Conservation (phyloP, 2,329 filamentous ascomycete species). For the Pestalotiopsis sp. region DNA sequence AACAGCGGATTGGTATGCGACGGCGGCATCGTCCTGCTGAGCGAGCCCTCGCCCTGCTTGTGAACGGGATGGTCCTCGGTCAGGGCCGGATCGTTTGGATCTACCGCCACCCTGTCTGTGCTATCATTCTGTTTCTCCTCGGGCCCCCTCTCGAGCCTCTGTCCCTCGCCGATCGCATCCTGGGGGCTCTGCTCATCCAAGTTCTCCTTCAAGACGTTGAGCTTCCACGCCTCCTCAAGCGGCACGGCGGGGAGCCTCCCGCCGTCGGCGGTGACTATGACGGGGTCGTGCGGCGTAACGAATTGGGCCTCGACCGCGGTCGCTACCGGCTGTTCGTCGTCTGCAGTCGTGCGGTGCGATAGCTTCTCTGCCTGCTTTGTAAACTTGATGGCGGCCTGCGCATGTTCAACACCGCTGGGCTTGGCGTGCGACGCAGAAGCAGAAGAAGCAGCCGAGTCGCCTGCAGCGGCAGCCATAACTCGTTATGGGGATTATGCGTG, state of each 20-base stretch:
- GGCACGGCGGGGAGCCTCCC: constrained; percentile 69
- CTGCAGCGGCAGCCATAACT: constrained; percentile 21
- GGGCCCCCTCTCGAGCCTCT: constrained; percentile 31
- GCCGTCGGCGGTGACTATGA: constrained; percentile 70
- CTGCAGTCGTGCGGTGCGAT: constrained; percentile 39
- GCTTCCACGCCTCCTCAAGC: constrained; percentile 67
- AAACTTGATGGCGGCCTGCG: constrained; percentile 55
- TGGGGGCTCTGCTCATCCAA: constrained; percentile 31
- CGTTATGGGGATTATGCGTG: background rate
- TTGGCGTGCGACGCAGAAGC: constrained; percentile 12
- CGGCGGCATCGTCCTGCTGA: constrained; percentile 56
- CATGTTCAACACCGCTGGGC: constrained; percentile 25
- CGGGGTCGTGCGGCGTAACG: constrained; percentile 70
- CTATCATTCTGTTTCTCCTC: constrained; percentile 14
- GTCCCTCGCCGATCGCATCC: constrained; percentile 25
- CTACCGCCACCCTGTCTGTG: constrained; percentile 13
- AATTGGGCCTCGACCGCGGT: constrained; percentile 65
- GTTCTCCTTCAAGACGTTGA: constrained; percentile 64
- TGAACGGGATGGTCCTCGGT: constrained; percentile 38
- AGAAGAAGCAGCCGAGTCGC: background rate
- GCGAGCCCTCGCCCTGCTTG: constrained; percentile 47
- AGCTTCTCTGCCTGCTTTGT: constrained; percentile 63
- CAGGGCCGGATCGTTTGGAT: constrained; percentile 11
- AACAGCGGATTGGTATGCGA: constrained; percentile 80
- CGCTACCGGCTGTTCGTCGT: constrained; percentile 32